Percentiles rank a stretch among this genome's conserved stretches.
Conservation (phyloP, 495 filamentous ascomycete species). For the Cercophora sp. region DNA sequence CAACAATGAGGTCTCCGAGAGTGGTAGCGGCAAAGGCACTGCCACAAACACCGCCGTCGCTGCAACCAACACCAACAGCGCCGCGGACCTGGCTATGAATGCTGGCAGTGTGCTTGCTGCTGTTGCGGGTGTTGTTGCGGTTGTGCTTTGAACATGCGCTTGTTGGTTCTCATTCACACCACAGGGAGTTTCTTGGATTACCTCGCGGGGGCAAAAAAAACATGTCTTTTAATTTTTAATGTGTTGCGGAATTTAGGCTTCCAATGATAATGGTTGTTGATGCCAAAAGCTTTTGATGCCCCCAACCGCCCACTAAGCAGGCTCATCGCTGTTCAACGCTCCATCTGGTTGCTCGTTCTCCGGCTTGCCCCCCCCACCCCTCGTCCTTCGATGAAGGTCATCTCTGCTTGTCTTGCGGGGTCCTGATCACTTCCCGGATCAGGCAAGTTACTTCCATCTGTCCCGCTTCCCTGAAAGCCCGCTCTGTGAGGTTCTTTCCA, state of each 20-base stretch:
- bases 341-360: constrained; percentile 19
- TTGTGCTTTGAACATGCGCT: constrained; percentile 26
- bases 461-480: constrained; percentile 31
- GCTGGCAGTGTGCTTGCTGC: constrained; percentile 29
- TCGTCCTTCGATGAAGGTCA: constrained; percentile 13
- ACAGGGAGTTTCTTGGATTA: too few relatives aligned
- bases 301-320: too few relatives aligned
- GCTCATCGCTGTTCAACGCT: constrained; percentile 19
- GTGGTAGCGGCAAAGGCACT: constrained; percentile 17
- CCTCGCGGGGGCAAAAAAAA: too few relatives aligned
- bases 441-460: constrained; percentile 26
- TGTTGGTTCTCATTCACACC: not conserved
- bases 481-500: constrained; percentile 40
- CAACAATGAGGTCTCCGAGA: constrained; percentile 1
- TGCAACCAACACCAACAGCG: constrained; percentile 27
- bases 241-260: not conserved
- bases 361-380: constrained; percentile 13
- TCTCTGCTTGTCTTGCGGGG: constrained; percentile 27
- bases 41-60: constrained; percentile 19
- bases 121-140: constrained; percentile 32
- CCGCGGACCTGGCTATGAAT: constrained; percentile 30
- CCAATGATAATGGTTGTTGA: not conserved
- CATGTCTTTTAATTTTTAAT: constrained; percentile 15
- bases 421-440: constrained; percentile 39
- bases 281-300: too few relatives aligned